A percentile compares a stretch with the other conserved stretches of the same genome.
phyloP scores from a whole-genome alignment of 805 yeast genomes.

The Diddensiella transvaalensis region DNA sequence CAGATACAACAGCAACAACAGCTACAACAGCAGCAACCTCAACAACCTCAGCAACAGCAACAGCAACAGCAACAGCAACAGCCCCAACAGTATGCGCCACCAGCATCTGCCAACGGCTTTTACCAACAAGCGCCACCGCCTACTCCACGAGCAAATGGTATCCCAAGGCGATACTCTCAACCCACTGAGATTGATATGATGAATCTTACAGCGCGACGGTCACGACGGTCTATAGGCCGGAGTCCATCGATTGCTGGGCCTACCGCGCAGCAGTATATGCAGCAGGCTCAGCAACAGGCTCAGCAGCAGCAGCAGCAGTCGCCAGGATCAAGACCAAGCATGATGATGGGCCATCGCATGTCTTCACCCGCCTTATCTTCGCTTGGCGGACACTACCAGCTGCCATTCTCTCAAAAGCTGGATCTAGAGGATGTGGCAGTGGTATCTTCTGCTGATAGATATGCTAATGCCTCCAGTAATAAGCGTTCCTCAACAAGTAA shows the following conservation, averaged over 20 bases:
- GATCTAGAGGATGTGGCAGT: conserved; percentile 29
- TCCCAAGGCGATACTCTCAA: not conserved
- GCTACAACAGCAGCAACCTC: conserved; percentile 15
- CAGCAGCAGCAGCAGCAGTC: not conserved
- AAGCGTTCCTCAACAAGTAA: conserved; percentile 19
- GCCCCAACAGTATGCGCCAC: not conserved
- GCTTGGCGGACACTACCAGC: conserved; percentile 4
- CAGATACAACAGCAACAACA: conserved; percentile 13
- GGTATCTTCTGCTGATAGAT: conserved; percentile 26
- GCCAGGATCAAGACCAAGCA: not conserved
- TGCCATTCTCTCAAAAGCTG: conserved; percentile 31
- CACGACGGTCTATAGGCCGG: conserved; percentile 13
- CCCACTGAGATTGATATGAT: conserved; percentile 26
- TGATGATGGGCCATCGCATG: conserved; percentile 10
- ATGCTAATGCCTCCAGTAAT: conserved; percentile 25
- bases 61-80: too few relatives aligned
- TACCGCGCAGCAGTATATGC: not conserved
- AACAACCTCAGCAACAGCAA: too few relatives aligned
- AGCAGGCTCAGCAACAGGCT: not conserved
- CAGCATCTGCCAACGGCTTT: not conserved
- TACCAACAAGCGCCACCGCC: not conserved
- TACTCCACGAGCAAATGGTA: not conserved
- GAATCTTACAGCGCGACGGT: conserved; percentile 24
- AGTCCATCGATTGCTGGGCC: conserved; percentile 2
- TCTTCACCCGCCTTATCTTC: conserved; percentile 15